Percentiles rank a stretch among this genome's conserved stretches.
These are phyloP conservation scores for Zoysia pacifica DNA, from an alignment of 176 grass and related monocot species.

Conservation along the genomic window DNA sequence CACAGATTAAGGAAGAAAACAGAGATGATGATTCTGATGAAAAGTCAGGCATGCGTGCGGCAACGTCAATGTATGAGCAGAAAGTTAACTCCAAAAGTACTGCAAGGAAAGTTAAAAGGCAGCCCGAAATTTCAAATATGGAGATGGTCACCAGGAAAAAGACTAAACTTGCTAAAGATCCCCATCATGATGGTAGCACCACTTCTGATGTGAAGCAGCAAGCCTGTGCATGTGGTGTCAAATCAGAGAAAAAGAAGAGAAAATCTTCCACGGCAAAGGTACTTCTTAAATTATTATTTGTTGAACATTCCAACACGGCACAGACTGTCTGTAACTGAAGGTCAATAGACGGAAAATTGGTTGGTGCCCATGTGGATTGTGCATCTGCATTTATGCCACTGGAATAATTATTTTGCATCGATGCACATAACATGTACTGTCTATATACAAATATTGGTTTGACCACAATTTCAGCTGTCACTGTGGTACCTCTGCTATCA, in stretches of 20 bases:
- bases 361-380: background rate
- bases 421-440: background rate
- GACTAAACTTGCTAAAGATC: conserved; percentile 62
- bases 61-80: conserved; percentile 44
- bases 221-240: conserved; percentile 52
- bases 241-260: conserved; percentile 73
- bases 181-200: conserved; percentile 51
- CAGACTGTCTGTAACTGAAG: background rate
- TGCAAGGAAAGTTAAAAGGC: conserved; percentile 66
- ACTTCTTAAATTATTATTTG: conserved; percentile 23
- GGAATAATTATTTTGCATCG: background rate
- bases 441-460: background rate
- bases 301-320: background rate
- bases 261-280: conserved; percentile 71
- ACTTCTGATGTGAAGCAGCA: conserved; percentile 80
- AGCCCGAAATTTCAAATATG: conserved; percentile 52
- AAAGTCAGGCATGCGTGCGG: conserved; percentile 53
- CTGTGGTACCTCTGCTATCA: background rate
- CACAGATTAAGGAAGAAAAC: conserved; percentile 86
- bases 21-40: conserved; percentile 69
- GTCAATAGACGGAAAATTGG: background rate
- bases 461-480: background rate
- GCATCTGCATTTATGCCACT: background rate
- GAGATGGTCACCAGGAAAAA: conserved; percentile 66
- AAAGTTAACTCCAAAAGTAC: conserved; percentile 60